Base-by-base conservation (phyloP, 176 grass and related monocot genomes). In the Luzula sylvatica region DNA sequence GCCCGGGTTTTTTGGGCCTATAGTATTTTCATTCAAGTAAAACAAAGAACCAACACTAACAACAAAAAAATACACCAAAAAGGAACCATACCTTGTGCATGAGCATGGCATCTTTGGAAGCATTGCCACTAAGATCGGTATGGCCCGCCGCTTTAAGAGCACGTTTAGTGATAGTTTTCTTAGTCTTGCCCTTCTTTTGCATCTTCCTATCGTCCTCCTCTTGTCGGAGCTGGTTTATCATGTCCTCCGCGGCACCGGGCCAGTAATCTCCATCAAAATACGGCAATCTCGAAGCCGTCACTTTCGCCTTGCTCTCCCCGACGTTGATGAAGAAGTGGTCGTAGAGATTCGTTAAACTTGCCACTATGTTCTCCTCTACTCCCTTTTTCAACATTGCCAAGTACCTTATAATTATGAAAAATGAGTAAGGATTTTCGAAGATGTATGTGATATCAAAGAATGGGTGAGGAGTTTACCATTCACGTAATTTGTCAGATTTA, bases 181-280 rank as follows among this genome's bases (percentile, higher is more conserved):
- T 99, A 38, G 72, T 92, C 67, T 99, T 99, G 9, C 93, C 74
- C 50, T 87, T 98, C 78, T 98, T 99, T 70, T 87, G 75, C 50
- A 71, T 71, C 62, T 92, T 99, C 15, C 69, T 56, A 47, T 79
- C 78, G 66, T 99, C 82, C 77, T 99, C 93, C 76, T 99, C 93
- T 74, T 87, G 75, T 41, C 69, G 75, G 61, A 99, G 82, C 77
- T 92, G 93, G 75, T 80, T 87, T 32, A 99, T 99, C 68, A 99
- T 99, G 79, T 99, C 93, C 59, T 99, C 93, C 18, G 93, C 93
- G 67, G 93, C 93, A 60, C 93, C 93, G 25, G 93, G 93, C 93
- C 93, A 99, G 71, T 99, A 99, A 67, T 99, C 93, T 61, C 86
- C 93, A 50, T 99, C 93, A 38, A 99, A 99, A 39, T 99, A 92